Evolutionary conservation across 768 basidiomycete genomes (phyloP), one percentile per base, ranked within the genome.

Genomic region (Xerocomus potaroensis): DNA sequence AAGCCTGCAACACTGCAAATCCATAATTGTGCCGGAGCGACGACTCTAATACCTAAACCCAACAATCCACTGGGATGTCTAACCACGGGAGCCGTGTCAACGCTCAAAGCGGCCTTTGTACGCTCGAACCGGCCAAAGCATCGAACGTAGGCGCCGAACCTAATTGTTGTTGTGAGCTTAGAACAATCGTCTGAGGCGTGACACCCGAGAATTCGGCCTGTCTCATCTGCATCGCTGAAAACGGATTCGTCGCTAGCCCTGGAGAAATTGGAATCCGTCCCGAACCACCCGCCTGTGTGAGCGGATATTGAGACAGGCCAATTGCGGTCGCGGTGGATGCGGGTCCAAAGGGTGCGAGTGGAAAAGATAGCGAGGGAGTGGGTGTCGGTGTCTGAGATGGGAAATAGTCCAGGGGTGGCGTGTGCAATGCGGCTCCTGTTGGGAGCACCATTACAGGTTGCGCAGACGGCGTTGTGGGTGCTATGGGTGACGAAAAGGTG

Each of bases 221-320:
- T 6, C 45, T 48, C 37, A 43, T 43, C 12, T 53, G 55, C 42
- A 54, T 43, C 32, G 41, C 42, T 8, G 60, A 39, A 32, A 60
- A 63, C 5, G 59, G 55, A 30, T 57, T 61, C 31, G 22, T 44
- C 15, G 34, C 3, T n/a, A 33, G 48, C 3, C 22, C 24, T 12
- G 41, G 16, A 3, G 51, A 34, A 24, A 56, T 45, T 50, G 69
- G 61, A 55, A 63, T 47, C 58, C 69, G 66, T 0, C 35, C 43
- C 2, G 57, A 48, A 21, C 26, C n/a, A 16, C 33, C 33, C 1
- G 31, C 12, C 14, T 47, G 50, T 26, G 36, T 32, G 26, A 59
- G 62, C 11, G 61, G 57, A 32, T 65, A 58, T 34, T 59, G 65
- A 39, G 38, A 40, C 9, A 52, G 12, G n/a, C 46, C 37, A 14